Evolutionary conservation across 2,329 filamentous ascomycete genomes (phyloP), one percentile per base, ranked within the genome.

Genomic region (Ascocoryne sarcoides): DNA sequence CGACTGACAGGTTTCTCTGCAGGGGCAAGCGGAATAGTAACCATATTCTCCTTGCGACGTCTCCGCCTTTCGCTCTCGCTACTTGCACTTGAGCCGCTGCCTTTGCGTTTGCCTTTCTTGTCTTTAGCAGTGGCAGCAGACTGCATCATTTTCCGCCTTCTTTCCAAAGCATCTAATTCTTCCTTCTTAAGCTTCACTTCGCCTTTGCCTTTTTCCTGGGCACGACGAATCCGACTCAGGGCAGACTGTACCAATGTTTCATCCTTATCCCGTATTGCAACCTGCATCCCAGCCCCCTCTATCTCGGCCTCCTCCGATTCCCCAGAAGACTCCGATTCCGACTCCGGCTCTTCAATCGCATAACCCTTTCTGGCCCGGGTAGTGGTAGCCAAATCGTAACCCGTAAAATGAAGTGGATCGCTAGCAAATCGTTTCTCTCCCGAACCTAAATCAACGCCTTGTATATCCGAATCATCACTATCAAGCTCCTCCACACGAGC

Each of bases 121-220:
- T 7, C 7, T 36, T 51, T 56, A 10, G 44, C 37, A 5, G 48
- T 52, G 15, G 51, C 50, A 21, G 48, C 50, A 30, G 52, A 48
- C 37, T 58, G 49, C 53, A 78, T 65, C 43, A 80, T 75, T 59
- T 78, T 75, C 47, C 74, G 66, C 54, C 73, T 70, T 47, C 79
- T 75, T 58, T 90, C 82, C 51, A 94, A 70, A 34, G 87, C 88
- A 46, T 81, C 82, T 52, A 95, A 68, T 61, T 95, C 89, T 39
- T 83, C 78, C 55, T 80, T 75, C 52, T 75, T 87, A 48, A 96
- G 72, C 59, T 81, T 83, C 41, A 95, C 85, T 42, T 93, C 84
- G 32, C 73, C 69, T 61, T 81, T 82, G 48, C 88, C 88, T 55
- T 78, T 78, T 47, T 76, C 76, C 59, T 85, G 79, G 12, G 89